phyloP scores from a whole-genome alignment of 345 rosid species.

The Lepidium aucheri region DNA sequence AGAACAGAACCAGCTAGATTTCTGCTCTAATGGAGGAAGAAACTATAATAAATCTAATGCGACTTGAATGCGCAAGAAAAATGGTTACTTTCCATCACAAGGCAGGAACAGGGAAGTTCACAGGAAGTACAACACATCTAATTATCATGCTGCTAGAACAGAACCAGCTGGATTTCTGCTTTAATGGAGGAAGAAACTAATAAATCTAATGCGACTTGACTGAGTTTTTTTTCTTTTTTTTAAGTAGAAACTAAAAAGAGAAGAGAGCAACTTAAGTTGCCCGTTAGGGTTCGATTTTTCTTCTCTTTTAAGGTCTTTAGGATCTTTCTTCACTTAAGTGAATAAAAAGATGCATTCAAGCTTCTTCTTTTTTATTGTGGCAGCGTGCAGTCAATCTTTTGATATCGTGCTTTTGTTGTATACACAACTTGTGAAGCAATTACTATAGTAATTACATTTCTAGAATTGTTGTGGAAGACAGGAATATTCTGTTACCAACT shows the following conservation, averaged over 20 bases:
- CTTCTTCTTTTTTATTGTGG: neutral
- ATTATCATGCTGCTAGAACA: conserved; percentile 55
- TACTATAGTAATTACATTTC: no score
- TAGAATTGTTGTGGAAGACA: no score
- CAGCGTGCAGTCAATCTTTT: neutral
- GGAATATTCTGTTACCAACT: neutral
- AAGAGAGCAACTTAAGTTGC: conserved; percentile 6
- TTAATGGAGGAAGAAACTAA: conserved; percentile 12
- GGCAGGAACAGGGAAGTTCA: conserved; percentile 74
- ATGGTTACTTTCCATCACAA: conserved; percentile 69
- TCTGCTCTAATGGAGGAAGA: conserved; percentile 29
- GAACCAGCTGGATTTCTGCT: conserved; percentile 55
- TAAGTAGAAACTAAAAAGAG: neutral
- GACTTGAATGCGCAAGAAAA: conserved; percentile 53
- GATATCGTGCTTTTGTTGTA: neutral
- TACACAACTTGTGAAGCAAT: neutral
- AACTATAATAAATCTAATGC: neutral
- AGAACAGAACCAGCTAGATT: conserved; percentile 53
- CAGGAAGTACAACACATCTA: conserved; percentile 75
- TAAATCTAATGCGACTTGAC: conserved; percentile 5
- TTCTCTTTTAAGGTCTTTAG: conserved; percentile 1
- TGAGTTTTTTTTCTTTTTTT: neutral
- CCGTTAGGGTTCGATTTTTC: neutral
- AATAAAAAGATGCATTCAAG: conserved; percentile 6
- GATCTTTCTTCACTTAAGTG: conserved; percentile 13